Base-by-base conservation (phyloP, 257 asterid species). In the Ajuga chamaepitys region DNA sequence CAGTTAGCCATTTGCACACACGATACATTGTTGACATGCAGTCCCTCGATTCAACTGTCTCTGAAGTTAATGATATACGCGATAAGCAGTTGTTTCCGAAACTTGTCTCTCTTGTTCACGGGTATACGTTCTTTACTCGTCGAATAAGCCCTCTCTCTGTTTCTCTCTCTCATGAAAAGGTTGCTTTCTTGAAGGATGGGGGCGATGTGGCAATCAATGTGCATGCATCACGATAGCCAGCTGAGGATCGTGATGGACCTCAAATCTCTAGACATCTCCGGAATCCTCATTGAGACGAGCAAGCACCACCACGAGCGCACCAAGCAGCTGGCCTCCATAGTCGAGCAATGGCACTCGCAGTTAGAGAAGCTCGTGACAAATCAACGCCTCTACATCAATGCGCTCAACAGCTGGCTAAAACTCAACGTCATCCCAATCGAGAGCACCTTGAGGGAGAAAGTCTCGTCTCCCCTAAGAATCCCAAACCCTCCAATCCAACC, bases 1-100 rank as follows among this genome's bases (percentile, higher is more conserved):
- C 96, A 37, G 97, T 93, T 64, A 88, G 95, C 82, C 96, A 93
- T 79, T 76, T 87, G 82, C 97, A 93, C 60, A 93, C 96, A 7
- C 89, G 97, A 22, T 93, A 89, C 55, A 89, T 93, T 41, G 99
- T 93, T 34, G 99, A 93, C 82, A 89, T 89, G 96, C 99, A 93
- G 53, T 93, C 99, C 16, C 55, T 93, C 83, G 97, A 93, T 75
- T 88, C 99, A 12, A 93, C 97, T 0, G 95, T 93, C 28, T 75
- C 82, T 1, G 99, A 93, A 78, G 95, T 89, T 66, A 89, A 89
- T 70, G 96, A 93, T 53, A 93, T 89, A 45, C 89, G 99, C 2
- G 99, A 93, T 73, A 89, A 86, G 79, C 90, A 93, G 76, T 74
- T 93, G 76, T 88, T 83, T 70, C 97, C 96, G n/a, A 88, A 89